Evolutionary conservation across 1,284 basidiomycete species (phyloP).

Genomic region (Ustilago lituana): DNA sequence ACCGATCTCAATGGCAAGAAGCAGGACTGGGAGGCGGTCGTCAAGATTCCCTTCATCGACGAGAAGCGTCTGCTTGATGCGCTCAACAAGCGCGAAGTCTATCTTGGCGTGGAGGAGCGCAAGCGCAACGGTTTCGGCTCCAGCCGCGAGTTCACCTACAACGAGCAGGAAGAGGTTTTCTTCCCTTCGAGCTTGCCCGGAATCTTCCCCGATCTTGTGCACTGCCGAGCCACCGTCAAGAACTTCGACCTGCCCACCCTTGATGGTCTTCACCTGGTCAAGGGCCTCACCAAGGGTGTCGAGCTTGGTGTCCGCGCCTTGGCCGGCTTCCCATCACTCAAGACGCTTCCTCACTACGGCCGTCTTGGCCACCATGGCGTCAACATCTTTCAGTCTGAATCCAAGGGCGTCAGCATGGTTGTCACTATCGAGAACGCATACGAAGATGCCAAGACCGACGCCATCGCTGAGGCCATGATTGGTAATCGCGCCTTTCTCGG

Average conservation of each 20-base stretch:
- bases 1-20: slow-evolving; percentile 98
- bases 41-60: slow-evolving; percentile 98
- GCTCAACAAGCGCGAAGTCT: slow-evolving; percentile 75
- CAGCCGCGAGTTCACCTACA: slow-evolving; percentile 82
- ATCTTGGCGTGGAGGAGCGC: slow-evolving; percentile 81
- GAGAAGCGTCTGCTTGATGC: slow-evolving; percentile 80
- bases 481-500: slow-evolving; percentile 78
- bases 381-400: slow-evolving; percentile 91
- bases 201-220: slow-evolving; percentile 89
- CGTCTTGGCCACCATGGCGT: slow-evolving; percentile 85
- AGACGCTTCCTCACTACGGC: slow-evolving; percentile 84
- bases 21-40: slow-evolving; percentile 97
- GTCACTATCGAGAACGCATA: slow-evolving; percentile 82
- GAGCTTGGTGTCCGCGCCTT: slow-evolving; percentile 84
- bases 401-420: slow-evolving; percentile 89
- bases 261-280: slow-evolving; percentile 80
- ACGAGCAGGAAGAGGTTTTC: slow-evolving; percentile 71
- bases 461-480: slow-evolving; percentile 77
- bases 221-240: slow-evolving; percentile 81
- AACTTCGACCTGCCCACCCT: slow-evolving; percentile 84
- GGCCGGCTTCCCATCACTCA: slow-evolving; percentile 93
- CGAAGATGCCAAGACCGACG: slow-evolving; percentile 73
- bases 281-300: slow-evolving; percentile 88
- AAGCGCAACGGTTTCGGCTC: slow-evolving; percentile 81
- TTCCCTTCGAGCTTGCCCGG: slow-evolving; percentile 92